These are phyloP conservation scores for Sphagnum fallax DNA, from an alignment of 228 moss, liverwort and hornwort genomes.

Conservation along the genomic window DNA sequence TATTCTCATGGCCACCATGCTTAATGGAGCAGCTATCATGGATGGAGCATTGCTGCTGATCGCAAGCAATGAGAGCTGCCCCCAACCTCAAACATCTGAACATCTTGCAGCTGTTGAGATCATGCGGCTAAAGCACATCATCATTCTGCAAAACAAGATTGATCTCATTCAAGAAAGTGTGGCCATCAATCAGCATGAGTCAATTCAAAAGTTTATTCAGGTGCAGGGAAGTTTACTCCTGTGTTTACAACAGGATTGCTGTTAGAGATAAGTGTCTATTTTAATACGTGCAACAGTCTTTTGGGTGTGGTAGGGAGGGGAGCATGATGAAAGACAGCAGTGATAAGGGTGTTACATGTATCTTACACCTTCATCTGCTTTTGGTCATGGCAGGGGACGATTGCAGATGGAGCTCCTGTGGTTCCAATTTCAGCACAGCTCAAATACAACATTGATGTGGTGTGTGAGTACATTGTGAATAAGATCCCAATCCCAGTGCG, in stretches of 20 bases:
- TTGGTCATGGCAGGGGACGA: slow-evolving; percentile 57
- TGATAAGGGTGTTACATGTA: too few relatives aligned
- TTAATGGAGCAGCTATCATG: slow-evolving; percentile 99
- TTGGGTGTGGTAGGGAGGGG: too few relatives aligned
- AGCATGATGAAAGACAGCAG: too few relatives aligned
- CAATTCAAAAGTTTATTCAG: slow-evolving; percentile 98
- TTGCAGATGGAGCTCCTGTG: slow-evolving; percentile 95
- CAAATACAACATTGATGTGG: slow-evolving; percentile 97
- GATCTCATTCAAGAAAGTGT: slow-evolving; percentile 99
- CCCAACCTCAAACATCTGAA: slow-evolving; percentile 96
- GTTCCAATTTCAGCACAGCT: slow-evolving; percentile 98
- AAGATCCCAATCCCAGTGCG: slow-evolving; percentile 95
- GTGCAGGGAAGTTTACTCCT: slow-evolving; percentile 20
- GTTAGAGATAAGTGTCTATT: too few relatives aligned
- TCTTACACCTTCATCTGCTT: too few relatives aligned
- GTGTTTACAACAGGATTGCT: too few relatives aligned
- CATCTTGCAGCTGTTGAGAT: slow-evolving; percentile 99
- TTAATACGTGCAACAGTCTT: too few relatives aligned
- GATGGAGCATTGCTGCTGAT: slow-evolving; percentile 94
- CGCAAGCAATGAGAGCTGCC: slow-evolving; percentile 98
- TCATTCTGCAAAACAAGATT: slow-evolving; percentile 94
- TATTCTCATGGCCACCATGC: slow-evolving; percentile 99
- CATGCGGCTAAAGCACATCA: slow-evolving; percentile 96
- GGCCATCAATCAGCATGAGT: slow-evolving; percentile 96
- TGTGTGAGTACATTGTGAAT: slow-evolving; percentile 96